Evolutionary conservation across 106 monocot genomes (phyloP).

Genomic region (Apostasia shenzhenica): DNA sequence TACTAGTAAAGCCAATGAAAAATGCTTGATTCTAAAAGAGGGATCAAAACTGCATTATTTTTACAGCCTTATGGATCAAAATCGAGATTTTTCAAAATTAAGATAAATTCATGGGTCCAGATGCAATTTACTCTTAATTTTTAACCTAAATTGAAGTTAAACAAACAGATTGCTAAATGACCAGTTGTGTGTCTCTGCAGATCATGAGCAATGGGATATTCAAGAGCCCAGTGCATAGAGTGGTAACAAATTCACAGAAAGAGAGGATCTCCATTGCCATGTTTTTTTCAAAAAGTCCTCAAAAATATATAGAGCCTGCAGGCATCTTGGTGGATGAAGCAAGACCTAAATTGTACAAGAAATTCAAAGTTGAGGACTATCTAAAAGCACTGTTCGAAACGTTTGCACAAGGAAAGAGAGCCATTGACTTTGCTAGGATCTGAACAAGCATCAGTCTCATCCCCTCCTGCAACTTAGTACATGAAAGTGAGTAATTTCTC

Average conservation of each 20-base stretch:
- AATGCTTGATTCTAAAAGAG: too few relatives aligned
- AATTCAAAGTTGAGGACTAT: slow-evolving; percentile 24
- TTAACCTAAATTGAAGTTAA: too few relatives aligned
- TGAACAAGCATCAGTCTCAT: not conserved
- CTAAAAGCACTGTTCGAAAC: slow-evolving; percentile 10
- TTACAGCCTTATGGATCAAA: too few relatives aligned
- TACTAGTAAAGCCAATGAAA: too few relatives aligned
- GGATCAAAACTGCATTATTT: too few relatives aligned
- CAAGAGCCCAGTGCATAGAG: slow-evolving; percentile 39
- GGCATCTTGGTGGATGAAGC: slow-evolving; percentile 17
- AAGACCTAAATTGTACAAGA: slow-evolving; percentile 29
- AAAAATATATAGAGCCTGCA: slow-evolving; percentile 24
- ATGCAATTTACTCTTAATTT: too few relatives aligned
- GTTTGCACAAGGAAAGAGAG: slow-evolving; percentile 17
- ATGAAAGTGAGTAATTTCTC: too few relatives aligned
- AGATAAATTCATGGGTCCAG: too few relatives aligned
- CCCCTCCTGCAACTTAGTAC: too few relatives aligned
- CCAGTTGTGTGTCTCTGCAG: slow-evolving; percentile 7
- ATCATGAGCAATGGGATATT: slow-evolving; percentile 49
- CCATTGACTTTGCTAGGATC: slow-evolving; percentile 23
- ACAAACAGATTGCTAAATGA: too few relatives aligned
- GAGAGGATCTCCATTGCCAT: slow-evolving; percentile 35
- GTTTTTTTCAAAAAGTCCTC: slow-evolving; percentile 21
- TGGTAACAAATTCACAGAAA: slow-evolving; percentile 20
- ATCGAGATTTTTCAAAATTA: too few relatives aligned